phyloP scores from a whole-genome alignment of 2,329 filamentous ascomycete species.

The Scedosporium aurantiacum region DNA sequence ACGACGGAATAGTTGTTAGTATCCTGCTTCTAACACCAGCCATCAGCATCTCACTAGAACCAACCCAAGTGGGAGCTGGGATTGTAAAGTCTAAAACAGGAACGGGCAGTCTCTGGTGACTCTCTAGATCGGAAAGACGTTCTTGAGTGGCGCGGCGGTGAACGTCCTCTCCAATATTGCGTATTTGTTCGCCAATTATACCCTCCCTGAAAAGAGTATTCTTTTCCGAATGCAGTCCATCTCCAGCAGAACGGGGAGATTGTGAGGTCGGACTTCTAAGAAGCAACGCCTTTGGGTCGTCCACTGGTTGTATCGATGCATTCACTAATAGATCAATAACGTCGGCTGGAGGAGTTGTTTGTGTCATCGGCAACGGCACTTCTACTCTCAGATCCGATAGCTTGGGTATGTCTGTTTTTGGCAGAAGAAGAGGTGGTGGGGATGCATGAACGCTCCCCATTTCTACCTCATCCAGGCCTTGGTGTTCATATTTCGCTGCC shows the following conservation, averaged over 20 bases:
- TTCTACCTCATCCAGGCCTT: neutral
- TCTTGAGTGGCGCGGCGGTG: constrained; percentile 17
- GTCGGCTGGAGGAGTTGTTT: neutral
- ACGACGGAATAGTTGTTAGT: neutral
- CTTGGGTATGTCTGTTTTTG: neutral
- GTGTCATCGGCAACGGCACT: neutral
- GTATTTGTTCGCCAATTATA: neutral
- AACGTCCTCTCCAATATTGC: neutral
- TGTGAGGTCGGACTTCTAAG: neutral
- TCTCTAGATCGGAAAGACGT: constrained; percentile 14
- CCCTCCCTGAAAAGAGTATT: neutral
- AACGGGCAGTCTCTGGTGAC: constrained; percentile 17
- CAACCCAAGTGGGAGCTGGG: constrained; percentile 15
- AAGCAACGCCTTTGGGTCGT: neutral
- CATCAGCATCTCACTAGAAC: neutral
- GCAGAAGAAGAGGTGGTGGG: neutral
- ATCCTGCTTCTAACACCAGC: neutral
- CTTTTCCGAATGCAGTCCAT: constrained; percentile 5
- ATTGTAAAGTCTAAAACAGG: constrained; percentile 18
- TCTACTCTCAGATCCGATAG: neutral
- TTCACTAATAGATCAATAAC: too few species aligned
- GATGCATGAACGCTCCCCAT: neutral
- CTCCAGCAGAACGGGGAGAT: neutral
- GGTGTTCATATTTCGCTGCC: neutral
- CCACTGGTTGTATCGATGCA: neutral